Conservation (phyloP, 2,329 filamentous ascomycete species). For the Colletotrichum brevisporum region DNA sequence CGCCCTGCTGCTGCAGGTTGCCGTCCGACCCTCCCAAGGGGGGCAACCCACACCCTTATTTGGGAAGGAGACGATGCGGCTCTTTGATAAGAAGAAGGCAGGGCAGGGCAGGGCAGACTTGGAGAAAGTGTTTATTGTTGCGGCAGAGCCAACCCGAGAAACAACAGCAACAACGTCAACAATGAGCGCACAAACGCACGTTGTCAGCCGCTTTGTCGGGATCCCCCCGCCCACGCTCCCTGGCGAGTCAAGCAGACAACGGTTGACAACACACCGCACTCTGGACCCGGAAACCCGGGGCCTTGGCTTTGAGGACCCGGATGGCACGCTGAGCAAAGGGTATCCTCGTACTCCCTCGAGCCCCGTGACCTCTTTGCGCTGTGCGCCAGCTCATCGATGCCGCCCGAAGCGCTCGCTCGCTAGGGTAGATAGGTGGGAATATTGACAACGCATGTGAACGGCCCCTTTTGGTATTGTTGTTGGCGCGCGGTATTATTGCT, state of each 20-base stretch:
- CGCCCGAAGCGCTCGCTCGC: conserved; percentile 77
- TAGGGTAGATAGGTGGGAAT: background rate
- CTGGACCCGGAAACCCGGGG: background rate
- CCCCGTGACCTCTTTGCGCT: conserved; percentile 23
- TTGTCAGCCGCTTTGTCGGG: conserved; percentile 20
- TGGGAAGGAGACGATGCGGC: conserved; percentile 5
- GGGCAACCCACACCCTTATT: conserved; percentile 22
- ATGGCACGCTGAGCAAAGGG: conserved; percentile 19
- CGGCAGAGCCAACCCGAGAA: conserved; percentile 7
- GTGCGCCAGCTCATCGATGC: conserved; percentile 80
- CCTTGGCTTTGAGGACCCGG: conserved; percentile 37
- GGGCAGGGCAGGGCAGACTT: background rate
- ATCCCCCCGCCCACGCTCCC: conserved; percentile 3
- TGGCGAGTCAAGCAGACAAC: conserved; percentile 29
- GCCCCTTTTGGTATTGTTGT: background rate
- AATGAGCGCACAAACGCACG: background rate
- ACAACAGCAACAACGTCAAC: background rate
- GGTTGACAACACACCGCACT: conserved; percentile 27
- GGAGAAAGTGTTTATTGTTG: conserved; percentile 5
- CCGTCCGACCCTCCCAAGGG: conserved; percentile 29
- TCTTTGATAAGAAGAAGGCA: conserved; percentile 10
- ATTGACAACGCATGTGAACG: conserved; percentile 25
- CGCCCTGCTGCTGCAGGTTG: conserved; percentile 26
- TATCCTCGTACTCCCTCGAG: conserved; percentile 30
- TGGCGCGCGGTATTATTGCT: background rate